Base-by-base conservation (phyloP, 208 protist genomes). In the Trypanosoma lewisi region DNA sequence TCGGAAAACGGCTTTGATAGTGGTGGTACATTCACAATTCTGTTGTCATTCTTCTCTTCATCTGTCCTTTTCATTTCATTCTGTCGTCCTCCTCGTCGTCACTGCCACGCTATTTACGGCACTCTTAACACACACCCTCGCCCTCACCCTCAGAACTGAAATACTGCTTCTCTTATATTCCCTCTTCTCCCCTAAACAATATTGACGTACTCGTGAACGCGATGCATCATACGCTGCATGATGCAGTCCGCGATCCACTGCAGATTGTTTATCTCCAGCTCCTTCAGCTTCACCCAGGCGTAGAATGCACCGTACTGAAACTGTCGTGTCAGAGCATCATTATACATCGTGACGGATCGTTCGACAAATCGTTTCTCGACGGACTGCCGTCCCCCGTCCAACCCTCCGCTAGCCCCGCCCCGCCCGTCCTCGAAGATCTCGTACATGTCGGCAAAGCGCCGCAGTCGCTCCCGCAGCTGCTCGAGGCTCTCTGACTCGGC, bases 231-330 rank as follows among this genome's bases (percentile, higher is more conserved):
- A 36, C 93, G 82, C 78, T 97, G 93, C 59, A 86, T 77, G 17
- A 97, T 90, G 73, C 94, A 97, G 57, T 97, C 91, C 3, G 90
- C 61, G 52, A 97, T 96, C 91, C 91, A 97, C 61, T 93, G 80
- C 42, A 97, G 68, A 64, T 97, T 97, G 50, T 83, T 87, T 66
- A 96, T 91, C 78, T 97, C 94, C 62, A 96, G 70, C 73, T 96
- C 94, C 77, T 93, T 95, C 60, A 98, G 79, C 73, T 97, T 96
- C 50, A 95, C 78, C 68, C 91, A 98, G 28, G 94, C 85, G 70
- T 97, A 98, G 61, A 95, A 97, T 21, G 90, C 71, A 59, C 91
- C 91, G 78, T 94, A 98, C 73, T 96, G 91, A 60, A 96, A 97
- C 80, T 94, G 88, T 12, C 87, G 80, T 23, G 82, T 83, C 72